Base-by-base conservation (phyloP, 169 alveolate species). In the Theileria annulata region DNA sequence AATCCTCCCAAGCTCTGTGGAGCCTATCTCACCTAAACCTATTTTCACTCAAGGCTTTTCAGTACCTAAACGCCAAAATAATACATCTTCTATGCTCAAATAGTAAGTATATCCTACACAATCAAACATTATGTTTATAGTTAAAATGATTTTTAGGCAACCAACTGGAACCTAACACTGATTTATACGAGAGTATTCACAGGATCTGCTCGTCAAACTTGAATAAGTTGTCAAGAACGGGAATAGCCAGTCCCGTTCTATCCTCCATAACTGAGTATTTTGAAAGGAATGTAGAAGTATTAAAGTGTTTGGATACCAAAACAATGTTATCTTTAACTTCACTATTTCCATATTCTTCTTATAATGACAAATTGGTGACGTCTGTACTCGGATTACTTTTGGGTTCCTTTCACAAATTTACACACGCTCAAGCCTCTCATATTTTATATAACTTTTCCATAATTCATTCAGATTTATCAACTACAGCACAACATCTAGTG, bases 1-100 rank as follows among this genome's bases (percentile, higher is more conserved):
- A 47, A 0, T 51, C 85, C 3, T 82, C 89, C n/a, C 89, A 82
- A 4, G 33, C 77, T 9, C 56, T 82, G 19, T 75, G 85, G 89
- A 75, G 89, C 25, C 60, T 82, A 3, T 42, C 79, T 31, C 85
- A 75, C 60, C 76, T 82, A 27, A 75, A 69, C 49, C n/a, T 48
- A 28, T 75, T 67, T 47, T 67, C 69, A 35, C n/a, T 67, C 54
- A 13, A 37, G 49, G 49, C 89, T 17, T 82, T 82, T 49, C 81
- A 82, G 19, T 82, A 75, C 21, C 35, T 82, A 76, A 82, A 75
- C 71, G 73, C 75, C 42, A 54, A 49, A 48, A 42, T 82, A 12
- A 19, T 73, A 1, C 6, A 21, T 13, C 23, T 35, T 30, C 23
- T 82, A 62, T 8, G 35, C 3, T 47, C 27, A 25, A 27, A 25